Conservation (phyloP, 2,329 filamentous ascomycete species). For the Colletotrichum liaoningense region DNA sequence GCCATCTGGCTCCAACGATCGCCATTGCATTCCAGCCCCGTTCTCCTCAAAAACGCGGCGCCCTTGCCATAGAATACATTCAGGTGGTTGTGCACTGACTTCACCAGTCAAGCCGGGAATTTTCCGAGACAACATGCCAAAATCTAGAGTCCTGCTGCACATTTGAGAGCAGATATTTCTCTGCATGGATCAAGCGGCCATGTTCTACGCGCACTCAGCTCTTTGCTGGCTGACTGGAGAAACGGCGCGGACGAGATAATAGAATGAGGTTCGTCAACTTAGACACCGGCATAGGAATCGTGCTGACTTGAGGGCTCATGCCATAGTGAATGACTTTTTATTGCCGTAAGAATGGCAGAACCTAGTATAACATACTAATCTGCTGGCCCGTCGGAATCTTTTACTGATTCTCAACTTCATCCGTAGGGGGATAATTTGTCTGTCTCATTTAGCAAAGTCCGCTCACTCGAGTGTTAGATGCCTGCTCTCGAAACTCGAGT, state of each 20-base stretch:
- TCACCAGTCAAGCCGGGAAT: too few species aligned
- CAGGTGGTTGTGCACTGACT: not conserved
- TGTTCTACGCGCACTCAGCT: too few species aligned
- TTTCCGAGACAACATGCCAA: not conserved
- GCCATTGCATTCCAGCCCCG: too few species aligned
- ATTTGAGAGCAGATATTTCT: slow-evolving; percentile 2
- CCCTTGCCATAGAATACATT: too few species aligned
- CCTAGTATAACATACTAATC: not conserved
- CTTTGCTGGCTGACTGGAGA: too few species aligned
- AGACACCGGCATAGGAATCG: not conserved
- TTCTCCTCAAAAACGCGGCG: too few species aligned
- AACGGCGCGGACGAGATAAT: too few species aligned
- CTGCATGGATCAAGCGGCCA: not conserved
- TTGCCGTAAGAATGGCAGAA: not conserved
- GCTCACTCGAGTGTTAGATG: not conserved
- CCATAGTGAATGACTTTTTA: too few species aligned
- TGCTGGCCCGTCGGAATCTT: not conserved
- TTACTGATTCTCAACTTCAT: not conserved
- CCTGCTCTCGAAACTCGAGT: not conserved
- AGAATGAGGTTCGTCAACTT: not conserved
- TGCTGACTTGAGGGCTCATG: not conserved
- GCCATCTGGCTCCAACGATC: too few species aligned
- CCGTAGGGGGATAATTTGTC: not conserved
- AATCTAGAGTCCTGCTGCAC: not conserved
- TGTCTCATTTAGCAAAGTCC: not conserved